Evolutionary conservation across 1,139 yeast genomes (phyloP).

Genomic region (Pichia sp.): DNA sequence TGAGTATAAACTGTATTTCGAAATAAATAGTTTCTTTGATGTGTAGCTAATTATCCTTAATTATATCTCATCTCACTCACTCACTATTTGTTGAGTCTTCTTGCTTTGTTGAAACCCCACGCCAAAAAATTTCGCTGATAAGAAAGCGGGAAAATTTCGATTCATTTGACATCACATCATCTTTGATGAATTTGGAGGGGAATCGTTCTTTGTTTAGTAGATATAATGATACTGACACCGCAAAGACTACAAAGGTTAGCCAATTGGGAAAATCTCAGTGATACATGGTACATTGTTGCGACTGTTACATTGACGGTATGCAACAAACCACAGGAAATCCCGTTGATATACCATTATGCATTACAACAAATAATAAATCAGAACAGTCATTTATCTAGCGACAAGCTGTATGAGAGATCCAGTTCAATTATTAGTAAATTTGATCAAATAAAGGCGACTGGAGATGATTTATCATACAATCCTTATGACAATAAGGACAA

Average conservation of each 20-base stretch:
- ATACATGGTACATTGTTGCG: constrained; percentile 67
- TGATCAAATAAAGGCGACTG: constrained; percentile 13
- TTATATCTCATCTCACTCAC: no score
- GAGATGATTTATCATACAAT: constrained; percentile 6
- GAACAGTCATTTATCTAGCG: constrained; percentile 7
- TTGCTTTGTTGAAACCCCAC: no score
- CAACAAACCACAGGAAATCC: constrained; percentile 75
- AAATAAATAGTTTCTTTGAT: no score
- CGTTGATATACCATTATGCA: constrained; percentile 67
- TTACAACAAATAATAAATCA: constrained; percentile 28
- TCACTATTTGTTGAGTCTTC: no score
- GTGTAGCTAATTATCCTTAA: no score
- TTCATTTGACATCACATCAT: no score
- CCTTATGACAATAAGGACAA: constrained; percentile 1
- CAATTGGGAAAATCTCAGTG: constrained; percentile 26
- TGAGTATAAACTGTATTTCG: no score
- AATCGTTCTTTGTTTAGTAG: no score
- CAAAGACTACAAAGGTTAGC: constrained; percentile 52
- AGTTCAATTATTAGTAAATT: constrained; percentile 8
- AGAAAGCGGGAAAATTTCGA: no score
- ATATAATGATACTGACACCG: constrained; percentile 38
- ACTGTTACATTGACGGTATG: constrained; percentile 78
- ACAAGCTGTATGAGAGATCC: constrained; percentile 23
- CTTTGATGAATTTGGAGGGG: no score
- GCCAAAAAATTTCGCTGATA: no score